phyloP scores from a whole-genome alignment of 2,329 filamentous ascomycete species.

The Didymella keratinophila region DNA sequence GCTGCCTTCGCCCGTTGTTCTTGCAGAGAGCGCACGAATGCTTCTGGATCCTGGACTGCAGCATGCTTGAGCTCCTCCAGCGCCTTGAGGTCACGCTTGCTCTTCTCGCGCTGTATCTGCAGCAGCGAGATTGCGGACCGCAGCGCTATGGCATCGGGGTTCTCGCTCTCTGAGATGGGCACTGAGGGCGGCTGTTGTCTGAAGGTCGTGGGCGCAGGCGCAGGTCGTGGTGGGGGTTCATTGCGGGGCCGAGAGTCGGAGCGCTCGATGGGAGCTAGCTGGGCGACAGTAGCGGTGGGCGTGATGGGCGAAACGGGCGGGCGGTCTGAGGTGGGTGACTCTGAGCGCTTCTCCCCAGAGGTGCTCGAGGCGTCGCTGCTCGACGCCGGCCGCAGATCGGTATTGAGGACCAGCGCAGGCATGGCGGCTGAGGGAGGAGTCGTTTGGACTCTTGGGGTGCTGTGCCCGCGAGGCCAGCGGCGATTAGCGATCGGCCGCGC shows the following conservation, averaged over 20 bases:
- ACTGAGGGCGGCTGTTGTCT: conserved; percentile 54
- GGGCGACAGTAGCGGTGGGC: conserved; percentile 46
- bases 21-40: conserved; percentile 73
- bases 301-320: conserved; percentile 53
- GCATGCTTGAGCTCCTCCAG: conserved; percentile 74
- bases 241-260: conserved; percentile 37
- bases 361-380: conserved; percentile 38
- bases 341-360: conserved; percentile 34
- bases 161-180: conserved; percentile 62
- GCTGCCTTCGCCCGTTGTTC: conserved; percentile 61
- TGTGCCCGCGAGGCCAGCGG: conserved; percentile 17
- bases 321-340: conserved; percentile 45
- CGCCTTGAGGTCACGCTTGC: conserved; percentile 74
- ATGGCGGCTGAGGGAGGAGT: conserved; percentile 42
- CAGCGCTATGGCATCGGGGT: conserved; percentile 87
- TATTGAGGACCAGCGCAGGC: conserved; percentile 49
- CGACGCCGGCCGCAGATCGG: conserved; percentile 34
- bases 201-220: conserved; percentile 39
- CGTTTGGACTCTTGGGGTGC: conserved; percentile 31
- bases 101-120: conserved; percentile 83
- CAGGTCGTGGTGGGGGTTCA: conserved; percentile 36
- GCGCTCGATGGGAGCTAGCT: conserved; percentile 44
- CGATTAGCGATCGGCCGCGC: background rate
- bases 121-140: conserved; percentile 85
- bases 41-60: conserved; percentile 74